These are phyloP conservation scores for Penicillium sp. DNA, from an alignment of 2,329 filamentous ascomycete species.

Conservation along the genomic window DNA sequence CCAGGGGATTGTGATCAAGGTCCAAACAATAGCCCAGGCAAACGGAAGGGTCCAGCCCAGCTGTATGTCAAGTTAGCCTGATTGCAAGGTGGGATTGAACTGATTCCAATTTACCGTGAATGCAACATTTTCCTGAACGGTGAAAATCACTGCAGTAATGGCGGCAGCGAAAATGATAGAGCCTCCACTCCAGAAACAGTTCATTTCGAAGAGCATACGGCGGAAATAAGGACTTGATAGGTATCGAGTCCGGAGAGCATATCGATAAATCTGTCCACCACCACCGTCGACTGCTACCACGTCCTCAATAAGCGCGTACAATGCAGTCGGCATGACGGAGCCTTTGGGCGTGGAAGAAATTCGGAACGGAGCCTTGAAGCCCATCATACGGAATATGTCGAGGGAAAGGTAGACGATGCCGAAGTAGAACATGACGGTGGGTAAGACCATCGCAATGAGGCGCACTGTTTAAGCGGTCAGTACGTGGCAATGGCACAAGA, in stretches of 20 bases:
- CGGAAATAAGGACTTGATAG: constrained; percentile 54
- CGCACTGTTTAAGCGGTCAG: constrained; percentile 30
- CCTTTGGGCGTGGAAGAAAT: constrained; percentile 64
- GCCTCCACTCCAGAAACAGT: constrained; percentile 57
- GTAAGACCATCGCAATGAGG: constrained; percentile 44
- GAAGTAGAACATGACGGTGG: constrained; percentile 47
- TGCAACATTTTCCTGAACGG: constrained; percentile 46
- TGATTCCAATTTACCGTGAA: constrained; percentile 40
- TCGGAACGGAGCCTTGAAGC: constrained; percentile 56
- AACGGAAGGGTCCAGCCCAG: constrained; percentile 45
- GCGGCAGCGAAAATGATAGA: constrained; percentile 47
- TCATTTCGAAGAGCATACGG: constrained; percentile 53
- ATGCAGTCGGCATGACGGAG: constrained; percentile 55
- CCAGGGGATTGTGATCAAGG: constrained; percentile 46
- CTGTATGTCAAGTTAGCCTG: constrained; percentile 19
- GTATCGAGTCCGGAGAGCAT: constrained; percentile 52
- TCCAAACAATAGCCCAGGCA: constrained; percentile 43
- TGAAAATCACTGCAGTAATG: constrained; percentile 50
- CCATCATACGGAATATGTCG: constrained; percentile 40
- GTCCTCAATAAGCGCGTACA: constrained; percentile 66
- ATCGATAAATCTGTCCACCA: constrained; percentile 54
- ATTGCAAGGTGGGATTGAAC: not conserved
- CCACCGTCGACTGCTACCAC: constrained; percentile 65
- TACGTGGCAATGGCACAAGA: not conserved
- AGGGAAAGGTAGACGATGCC: constrained; percentile 41